phyloP scores from a whole-genome alignment of 768 basidiomycete genomes.

The Agaricus blazei region DNA sequence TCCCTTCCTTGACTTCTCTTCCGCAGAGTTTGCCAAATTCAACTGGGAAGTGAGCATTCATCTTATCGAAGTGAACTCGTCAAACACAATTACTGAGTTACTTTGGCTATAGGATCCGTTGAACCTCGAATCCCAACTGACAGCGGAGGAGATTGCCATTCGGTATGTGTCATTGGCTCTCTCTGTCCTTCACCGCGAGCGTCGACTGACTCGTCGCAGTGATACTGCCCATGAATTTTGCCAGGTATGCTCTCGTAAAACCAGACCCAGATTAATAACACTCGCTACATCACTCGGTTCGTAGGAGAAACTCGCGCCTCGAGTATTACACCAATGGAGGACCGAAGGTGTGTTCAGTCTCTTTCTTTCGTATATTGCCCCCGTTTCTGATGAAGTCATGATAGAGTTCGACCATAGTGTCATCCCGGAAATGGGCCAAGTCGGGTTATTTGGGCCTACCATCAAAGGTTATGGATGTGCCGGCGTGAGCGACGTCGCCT shows the following conservation, averaged over 20 bases:
- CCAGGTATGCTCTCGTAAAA: slow-evolving; percentile 45
- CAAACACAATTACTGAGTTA: background rate
- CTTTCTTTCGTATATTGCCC: background rate
- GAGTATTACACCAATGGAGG: slow-evolving; percentile 84
- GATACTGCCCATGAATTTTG: slow-evolving; percentile 78
- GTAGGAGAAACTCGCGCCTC: slow-evolving; percentile 80
- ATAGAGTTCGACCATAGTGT: slow-evolving; percentile 73
- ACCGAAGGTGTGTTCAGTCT: slow-evolving; percentile 60
- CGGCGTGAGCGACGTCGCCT: slow-evolving; percentile 86
- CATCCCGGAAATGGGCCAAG: slow-evolving; percentile 86
- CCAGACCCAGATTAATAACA: background rate
- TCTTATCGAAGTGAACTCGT: background rate
- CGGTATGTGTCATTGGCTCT: slow-evolving; percentile 44
- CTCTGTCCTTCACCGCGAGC: slow-evolving; percentile 1
- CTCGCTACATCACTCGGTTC: background rate
- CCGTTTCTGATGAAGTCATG: background rate
- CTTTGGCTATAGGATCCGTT: slow-evolving; percentile 65
- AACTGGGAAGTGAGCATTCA: slow-evolving; percentile 35
- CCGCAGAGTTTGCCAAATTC: slow-evolving; percentile 33
- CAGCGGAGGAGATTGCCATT: slow-evolving; percentile 87
- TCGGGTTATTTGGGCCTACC: slow-evolving; percentile 89
- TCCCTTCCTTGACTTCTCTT: background rate
- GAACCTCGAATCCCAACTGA: slow-evolving; percentile 70
- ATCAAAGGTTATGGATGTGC: slow-evolving; percentile 94
- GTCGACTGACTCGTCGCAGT: slow-evolving; percentile 30